Percentiles rank a stretch among this genome's conserved stretches.
Evolutionary conservation across 169 alveolate species (phyloP).

Genomic region (Plasmodium coatneyi): DNA sequence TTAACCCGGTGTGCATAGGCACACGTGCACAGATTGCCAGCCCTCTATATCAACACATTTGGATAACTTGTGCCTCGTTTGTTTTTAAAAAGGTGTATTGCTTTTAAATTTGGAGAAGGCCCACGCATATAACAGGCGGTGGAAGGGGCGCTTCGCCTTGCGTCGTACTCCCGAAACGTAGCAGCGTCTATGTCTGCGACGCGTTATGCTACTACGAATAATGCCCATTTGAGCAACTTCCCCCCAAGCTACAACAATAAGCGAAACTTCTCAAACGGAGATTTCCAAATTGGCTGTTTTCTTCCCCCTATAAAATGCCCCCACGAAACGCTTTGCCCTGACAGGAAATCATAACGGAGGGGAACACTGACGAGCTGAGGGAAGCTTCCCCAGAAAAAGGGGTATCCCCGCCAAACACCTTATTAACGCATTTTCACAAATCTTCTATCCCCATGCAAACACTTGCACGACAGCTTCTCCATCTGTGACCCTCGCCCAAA

Average conservation of each 20-base stretch:
- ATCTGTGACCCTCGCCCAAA: not conserved
- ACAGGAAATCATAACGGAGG: not conserved
- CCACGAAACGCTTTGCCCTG: not conserved
- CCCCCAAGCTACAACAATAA: not conserved
- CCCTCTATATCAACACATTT: not conserved
- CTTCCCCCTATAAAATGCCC: not conserved
- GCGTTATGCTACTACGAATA: not conserved
- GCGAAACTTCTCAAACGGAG: not conserved
- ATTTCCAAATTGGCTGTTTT: not conserved
- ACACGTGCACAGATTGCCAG: not conserved
- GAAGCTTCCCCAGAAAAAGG: not conserved
- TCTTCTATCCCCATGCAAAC: not conserved
- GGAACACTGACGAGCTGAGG: not conserved
- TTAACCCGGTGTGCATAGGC: not conserved
- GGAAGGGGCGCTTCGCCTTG: not conserved
- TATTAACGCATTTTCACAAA: not conserved
- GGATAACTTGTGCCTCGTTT: not conserved
- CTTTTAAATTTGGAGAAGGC: not conserved
- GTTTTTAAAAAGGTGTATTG: conserved; percentile 10
- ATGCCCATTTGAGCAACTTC: not conserved
- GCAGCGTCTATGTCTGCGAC: not conserved
- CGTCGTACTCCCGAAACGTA: not conserved
- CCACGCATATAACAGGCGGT: not conserved
- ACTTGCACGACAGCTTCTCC: not conserved
- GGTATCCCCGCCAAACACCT: not conserved